These are phyloP conservation scores for Trichoderma virens DNA, from an alignment of 495 filamentous ascomycete species.

Conservation along the genomic window DNA sequence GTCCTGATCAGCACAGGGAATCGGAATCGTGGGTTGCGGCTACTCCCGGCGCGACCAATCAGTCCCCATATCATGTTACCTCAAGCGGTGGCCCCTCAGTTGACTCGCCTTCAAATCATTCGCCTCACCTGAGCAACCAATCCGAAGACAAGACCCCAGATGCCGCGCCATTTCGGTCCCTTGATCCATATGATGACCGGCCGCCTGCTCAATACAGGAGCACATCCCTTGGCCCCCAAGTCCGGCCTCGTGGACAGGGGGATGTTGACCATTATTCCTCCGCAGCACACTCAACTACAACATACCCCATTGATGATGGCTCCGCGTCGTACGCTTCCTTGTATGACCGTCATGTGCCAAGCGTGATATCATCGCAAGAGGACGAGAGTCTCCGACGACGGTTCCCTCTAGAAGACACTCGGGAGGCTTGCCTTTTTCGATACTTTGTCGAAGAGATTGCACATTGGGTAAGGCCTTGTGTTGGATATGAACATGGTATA, in stretches of 20 bases:
- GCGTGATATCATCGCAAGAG: not conserved
- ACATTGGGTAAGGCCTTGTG: not conserved
- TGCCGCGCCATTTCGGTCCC: not conserved
- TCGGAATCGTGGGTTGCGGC: not conserved
- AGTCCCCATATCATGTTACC: not conserved
- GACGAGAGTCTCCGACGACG: not conserved
- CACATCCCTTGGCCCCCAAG: not conserved
- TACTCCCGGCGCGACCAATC: not conserved
- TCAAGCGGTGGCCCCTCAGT: not conserved
- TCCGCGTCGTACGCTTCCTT: not conserved
- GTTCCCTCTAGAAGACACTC: constrained; percentile 3
- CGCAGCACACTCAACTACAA: not conserved
- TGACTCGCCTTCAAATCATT: not conserved
- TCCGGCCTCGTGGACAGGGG: not conserved
- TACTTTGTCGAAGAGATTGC: constrained; percentile 7
- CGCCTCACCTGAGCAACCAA: not conserved
- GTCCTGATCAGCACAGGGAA: not conserved
- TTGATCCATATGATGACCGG: not conserved
- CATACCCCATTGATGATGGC: not conserved
- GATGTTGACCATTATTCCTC: not conserved
- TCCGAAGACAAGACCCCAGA: not conserved
- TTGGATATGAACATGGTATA: not conserved
- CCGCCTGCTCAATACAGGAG: not conserved
- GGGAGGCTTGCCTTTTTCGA: constrained; percentile 2
- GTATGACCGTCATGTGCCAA: not conserved